These are phyloP conservation scores for Diaporthe nobilis DNA, from an alignment of 2,329 filamentous ascomycete genomes.

Conservation along the genomic window DNA sequence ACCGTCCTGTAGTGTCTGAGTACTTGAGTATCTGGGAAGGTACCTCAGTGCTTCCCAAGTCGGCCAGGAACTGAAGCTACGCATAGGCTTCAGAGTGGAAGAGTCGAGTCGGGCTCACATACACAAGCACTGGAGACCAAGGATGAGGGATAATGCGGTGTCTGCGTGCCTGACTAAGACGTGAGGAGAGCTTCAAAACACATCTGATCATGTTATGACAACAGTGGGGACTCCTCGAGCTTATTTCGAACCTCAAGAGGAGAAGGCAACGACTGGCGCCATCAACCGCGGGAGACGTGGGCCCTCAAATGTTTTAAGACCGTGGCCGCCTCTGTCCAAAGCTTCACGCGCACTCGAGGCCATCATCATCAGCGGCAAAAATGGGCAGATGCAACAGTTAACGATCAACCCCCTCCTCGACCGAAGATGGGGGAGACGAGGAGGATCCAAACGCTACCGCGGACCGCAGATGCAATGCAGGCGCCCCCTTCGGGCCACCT, in stretches of 20 bases:
- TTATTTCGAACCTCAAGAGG: background rate
- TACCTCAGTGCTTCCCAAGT: background rate
- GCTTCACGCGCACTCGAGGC: background rate
- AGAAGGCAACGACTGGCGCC: background rate
- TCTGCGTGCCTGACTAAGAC: constrained; percentile 21
- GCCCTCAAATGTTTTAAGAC: constrained; percentile 2
- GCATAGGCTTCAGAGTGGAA: background rate
- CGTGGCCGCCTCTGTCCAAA: background rate
- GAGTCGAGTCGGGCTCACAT: background rate
- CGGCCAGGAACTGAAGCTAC: background rate
- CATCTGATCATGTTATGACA: constrained; percentile 14
- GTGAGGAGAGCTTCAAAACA: constrained; percentile 19
- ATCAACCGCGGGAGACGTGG: background rate
- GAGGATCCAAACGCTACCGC: constrained; percentile 19
- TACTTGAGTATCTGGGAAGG: background rate
- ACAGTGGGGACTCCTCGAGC: constrained; percentile 7
- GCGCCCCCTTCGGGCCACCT: background rate
- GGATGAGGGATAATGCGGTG: background rate
- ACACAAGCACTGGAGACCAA: background rate
- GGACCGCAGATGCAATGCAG: constrained; percentile 26
- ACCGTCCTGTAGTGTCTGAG: background rate
- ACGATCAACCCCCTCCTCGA: constrained; percentile 9
- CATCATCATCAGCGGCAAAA: constrained; percentile 10
- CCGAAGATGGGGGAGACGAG: background rate
- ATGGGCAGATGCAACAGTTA: constrained; percentile 15